Base-by-base conservation (phyloP, 768 basidiomycete species). In the Mycena crocata region DNA sequence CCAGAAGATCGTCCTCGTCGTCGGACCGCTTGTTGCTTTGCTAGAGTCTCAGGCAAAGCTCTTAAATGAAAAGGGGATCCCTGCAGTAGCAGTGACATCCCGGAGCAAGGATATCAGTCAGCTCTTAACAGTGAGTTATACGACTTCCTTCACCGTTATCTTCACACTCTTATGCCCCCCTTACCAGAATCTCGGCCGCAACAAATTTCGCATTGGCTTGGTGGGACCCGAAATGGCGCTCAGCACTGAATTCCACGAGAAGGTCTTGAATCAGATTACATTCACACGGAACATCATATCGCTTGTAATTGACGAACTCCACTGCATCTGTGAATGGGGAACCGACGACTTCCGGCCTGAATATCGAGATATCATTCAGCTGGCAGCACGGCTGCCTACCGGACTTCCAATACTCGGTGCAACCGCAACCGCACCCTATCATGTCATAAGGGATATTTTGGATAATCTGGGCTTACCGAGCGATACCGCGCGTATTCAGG, bases 241-340 rank as follows among this genome's bases (percentile, higher is more conserved):
- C 45, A 62, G 56, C 26, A 19, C 51, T 17, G 10, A 45, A 23
- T 70, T 70, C 24, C 57, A 62, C 32, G 40, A 35, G 14, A 56
- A 66, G 8, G 68, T 72, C 8, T 50, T 67, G 30, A 68, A 67
- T 50, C 32, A 49, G 8, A 40, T 46, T 26, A 13, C 1, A 51
- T 72, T 67, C 62, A 55, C 52, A 17, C 21, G 57, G 23, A 67
- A 57, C 32, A 31, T 69, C 10, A 69, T 66, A 1, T 46, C 32
- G 9, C 57, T 75, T 5, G 58, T 72, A 8, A 57, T 75, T 1
- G 72, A 76, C 42, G 72, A 76, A 37, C 61, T 45, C 3, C 75
- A 76, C 40, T 75, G 74, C 32, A 58, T 76, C 7, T 68, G 42
- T 1, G 48, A 71, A 17, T 75, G 75, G 73, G 74, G 73, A 2